Evolutionary conservation across 768 basidiomycete species (phyloP).

Genomic region (Pulveroboletus sp.): DNA sequence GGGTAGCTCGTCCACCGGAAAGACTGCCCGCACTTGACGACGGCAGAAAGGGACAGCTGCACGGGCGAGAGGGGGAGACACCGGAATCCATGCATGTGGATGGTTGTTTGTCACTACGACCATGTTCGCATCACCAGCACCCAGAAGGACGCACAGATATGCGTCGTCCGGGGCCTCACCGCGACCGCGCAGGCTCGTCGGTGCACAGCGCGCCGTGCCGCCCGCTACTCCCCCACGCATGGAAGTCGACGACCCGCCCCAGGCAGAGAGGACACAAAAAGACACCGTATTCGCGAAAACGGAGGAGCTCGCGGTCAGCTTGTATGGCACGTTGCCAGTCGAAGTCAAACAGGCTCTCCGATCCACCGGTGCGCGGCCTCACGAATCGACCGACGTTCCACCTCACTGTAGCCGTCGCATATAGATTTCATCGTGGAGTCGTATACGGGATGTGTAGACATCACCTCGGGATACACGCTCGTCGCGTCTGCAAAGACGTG

Average conservation of each 20-base stretch:
- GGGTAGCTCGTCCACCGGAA: constrained; percentile 72
- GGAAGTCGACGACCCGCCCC: constrained; percentile 60
- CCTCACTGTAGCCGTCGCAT: neutral
- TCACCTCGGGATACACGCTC: constrained; percentile 67
- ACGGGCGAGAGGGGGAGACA: constrained; percentile 55
- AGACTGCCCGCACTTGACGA: constrained; percentile 79
- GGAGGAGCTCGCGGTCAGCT: constrained; percentile 60
- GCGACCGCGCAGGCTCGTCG: constrained; percentile 25
- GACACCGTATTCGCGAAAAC: constrained; percentile 64
- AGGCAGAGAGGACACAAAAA: constrained; percentile 36
- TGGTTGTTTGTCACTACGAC: constrained; percentile 11
- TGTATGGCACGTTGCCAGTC: constrained; percentile 66
- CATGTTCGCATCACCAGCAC: constrained; percentile 61
- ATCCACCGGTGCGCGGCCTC: constrained; percentile 49
- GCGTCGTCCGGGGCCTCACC: constrained; percentile 24
- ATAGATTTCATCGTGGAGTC: constrained; percentile 68
- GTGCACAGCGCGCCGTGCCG: constrained; percentile 19
- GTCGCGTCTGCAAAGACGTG: constrained; percentile 69
- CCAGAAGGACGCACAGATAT: constrained; percentile 45
- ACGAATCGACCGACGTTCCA: neutral
- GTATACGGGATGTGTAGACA: constrained; percentile 70
- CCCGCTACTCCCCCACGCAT: constrained; percentile 37
- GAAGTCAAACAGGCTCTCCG: constrained; percentile 72
- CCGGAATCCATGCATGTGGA: constrained; percentile 43
- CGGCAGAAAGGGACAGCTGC: constrained; percentile 75